Evolutionary conservation across 129 eudicot genomes (phyloP), one percentile per base, ranked within the genome.

Genomic region (Flaveria ramosissima): DNA sequence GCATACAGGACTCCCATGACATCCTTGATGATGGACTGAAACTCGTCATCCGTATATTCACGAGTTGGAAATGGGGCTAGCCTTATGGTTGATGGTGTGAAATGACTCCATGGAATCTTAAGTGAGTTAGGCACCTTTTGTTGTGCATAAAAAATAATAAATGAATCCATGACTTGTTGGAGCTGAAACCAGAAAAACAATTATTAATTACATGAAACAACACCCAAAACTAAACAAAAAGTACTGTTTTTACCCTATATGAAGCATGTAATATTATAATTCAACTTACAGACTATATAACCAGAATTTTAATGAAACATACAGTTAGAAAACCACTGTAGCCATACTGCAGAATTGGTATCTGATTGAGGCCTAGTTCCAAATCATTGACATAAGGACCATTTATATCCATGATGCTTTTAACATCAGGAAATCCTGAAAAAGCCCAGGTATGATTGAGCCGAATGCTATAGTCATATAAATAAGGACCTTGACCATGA

Each of bases 1-100:
- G 88, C 98, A 71, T 92, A 95, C 97, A 95, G 78, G 51, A 95
- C 92, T 71, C 99, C 99, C 99, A 95, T 95, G 77, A 95, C 99
- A 72, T 77, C 92, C 85, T 95, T 95, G 82, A 95, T 76, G 51
- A 95, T 95, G 50, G 96, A 89, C 83, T 95, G 99, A 82, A 95
- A 95, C 86, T 95, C 99, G 57, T 95, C 99, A 86, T 95, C 99
- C 12, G 97, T 95, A 88, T 95, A 95, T 81, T 89, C 97, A 83
- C 93, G 94, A 86, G 99, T 95, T 78, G 99, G 99, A 85, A 95
- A 95, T 21, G 99, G 99, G 80, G 90, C 96, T 62, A 95, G 85
- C 80, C 88, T 88, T 89, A 89, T 89, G 52, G 83, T 88, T 75
- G 99, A 89, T 52, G 99, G 99, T 55, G 85, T 89, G 75, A 86